Evolutionary conservation across 257 asterid species (phyloP), one percentile per base, ranked within the genome.

Genomic region (Jaltomata sinuosa): DNA sequence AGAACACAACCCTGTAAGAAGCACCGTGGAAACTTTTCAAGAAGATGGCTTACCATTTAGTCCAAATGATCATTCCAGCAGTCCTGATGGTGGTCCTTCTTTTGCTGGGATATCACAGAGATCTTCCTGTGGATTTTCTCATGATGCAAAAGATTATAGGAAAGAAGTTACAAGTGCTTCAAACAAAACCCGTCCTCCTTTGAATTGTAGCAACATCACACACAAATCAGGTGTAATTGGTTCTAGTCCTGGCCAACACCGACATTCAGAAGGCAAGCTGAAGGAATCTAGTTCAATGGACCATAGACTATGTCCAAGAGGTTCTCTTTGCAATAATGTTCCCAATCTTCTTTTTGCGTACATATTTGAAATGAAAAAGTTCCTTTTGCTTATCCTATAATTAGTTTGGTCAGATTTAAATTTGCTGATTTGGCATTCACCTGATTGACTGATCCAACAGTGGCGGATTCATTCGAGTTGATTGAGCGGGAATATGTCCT

Each of bases 401-500:
- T 38, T 42, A 50, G 62, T 77, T 49, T 49, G 82, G 10, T 77
- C 18, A 49, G 42, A 16, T 27, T 25, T 27, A 18, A 77, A 77
- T 77, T 47, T 77, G 6, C 62, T 77, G 82, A 77, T 77, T 49
- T 87, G 83, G 88, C 74, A 85, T 86, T 85, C 86, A 36, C 86
- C 64, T 62, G 85, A 71, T 55, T 87, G 86, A 34, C 53, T 62
- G 84, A 79, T 55, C 85, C 87, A 40, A 84, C 93, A 95, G 98
- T 89, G 32, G 34, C 84, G 83, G 97, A 93, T 85, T 94, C 93
- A 6, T 57, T 91, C 84, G 99, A 94, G 91, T 85, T 92, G 86
- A 91, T 92, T 64, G 99, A 87, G 87, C 90, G 89, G 91, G 99
- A 93, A 84, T 95, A 94, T 76, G 98, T 95, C 84, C 88, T 95